Base-by-base conservation (phyloP, 2,329 filamentous ascomycete species). In the Cladosporium austrohemisphaericum region DNA sequence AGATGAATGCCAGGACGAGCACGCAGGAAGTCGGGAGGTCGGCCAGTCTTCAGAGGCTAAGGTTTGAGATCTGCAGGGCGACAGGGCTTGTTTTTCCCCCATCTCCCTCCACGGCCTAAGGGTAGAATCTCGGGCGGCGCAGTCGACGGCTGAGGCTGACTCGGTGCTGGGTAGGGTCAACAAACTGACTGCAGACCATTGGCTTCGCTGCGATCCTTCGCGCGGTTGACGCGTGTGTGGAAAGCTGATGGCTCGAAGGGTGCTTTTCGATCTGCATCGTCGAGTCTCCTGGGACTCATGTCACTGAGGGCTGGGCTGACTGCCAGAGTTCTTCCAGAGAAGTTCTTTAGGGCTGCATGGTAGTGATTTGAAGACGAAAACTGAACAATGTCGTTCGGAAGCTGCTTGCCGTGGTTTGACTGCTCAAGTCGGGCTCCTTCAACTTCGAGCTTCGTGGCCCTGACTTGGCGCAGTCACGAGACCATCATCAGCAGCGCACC, bases 171-270 rank as follows among this genome's bases (percentile, higher is more conserved):
- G 37, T 40, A 23, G 37, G 13, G n/a, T 10, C 6, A 5, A 23
- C 20, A 11, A 18, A 22, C 16, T 26, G 37, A 13, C 8, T 16
- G 23, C 22, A 40, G n/a, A 16, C 22, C 22, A 40, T 40, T 40
- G 8, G 22, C 14, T 23, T 40, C 19, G 37, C 28, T 22, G 37
- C 22, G 29, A 40, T 40, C 37, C 37, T 40, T 40, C 37, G 37
- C 23, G 37, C 23, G 37, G 5, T 5, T 23, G 22, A 40, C 37
- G 28, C 37, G 37, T 25, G n/a, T n/a, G n/a, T n/a, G n/a, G n/a
- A n/a, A n/a, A 40, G 37, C 22, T 8, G n/a, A 13, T 16, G 1
- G 9, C 5, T 16, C n/a, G 8, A 19, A 9, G 20, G 37, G n/a
- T n/a, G n/a, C n/a, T n/a, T n/a, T 10, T 22, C 6, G 20, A 10